Evolutionary conservation across 2,329 filamentous ascomycete genomes (phyloP).

Genomic region (Aspergillus sp.): DNA sequence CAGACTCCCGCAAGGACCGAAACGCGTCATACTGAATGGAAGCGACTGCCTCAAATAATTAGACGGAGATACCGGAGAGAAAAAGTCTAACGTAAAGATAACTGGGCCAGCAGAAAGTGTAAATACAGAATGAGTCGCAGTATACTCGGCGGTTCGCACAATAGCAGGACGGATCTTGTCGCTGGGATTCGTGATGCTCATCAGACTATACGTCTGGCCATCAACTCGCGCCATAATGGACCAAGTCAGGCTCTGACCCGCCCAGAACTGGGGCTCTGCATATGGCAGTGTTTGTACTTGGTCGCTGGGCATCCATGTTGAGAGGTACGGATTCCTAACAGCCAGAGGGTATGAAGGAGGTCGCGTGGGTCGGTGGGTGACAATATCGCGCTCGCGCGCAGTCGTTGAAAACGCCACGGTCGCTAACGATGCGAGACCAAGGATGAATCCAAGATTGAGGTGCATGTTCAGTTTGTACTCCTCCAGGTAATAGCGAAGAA

Average conservation of each 20-base stretch:
- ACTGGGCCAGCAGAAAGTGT: conserved; percentile 37
- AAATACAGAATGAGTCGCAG: conserved; percentile 44
- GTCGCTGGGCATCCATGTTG: conserved; percentile 46
- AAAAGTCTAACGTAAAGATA: conserved; percentile 43
- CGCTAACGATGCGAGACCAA: conserved; percentile 24
- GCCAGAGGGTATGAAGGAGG: conserved; percentile 48
- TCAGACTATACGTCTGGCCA: conserved; percentile 42
- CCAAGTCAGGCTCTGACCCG: conserved; percentile 43
- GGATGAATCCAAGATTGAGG: conserved; percentile 14
- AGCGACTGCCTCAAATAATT: conserved; percentile 46
- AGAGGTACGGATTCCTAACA: conserved; percentile 46
- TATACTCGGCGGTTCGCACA: conserved; percentile 40
- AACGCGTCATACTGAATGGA: conserved; percentile 36
- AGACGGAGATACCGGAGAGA: conserved; percentile 45
- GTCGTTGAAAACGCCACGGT: conserved; percentile 20
- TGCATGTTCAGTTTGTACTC: conserved; percentile 6
- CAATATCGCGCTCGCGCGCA: conserved; percentile 1
- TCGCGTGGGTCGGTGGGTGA: conserved; percentile 27
- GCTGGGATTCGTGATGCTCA: conserved; percentile 36
- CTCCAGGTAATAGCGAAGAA: not conserved
- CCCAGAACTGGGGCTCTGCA: conserved; percentile 45
- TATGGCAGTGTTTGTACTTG: conserved; percentile 37
- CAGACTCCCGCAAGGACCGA: not conserved
- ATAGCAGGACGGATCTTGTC: conserved; percentile 31
- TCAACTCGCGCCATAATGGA: conserved; percentile 44